phyloP scores from a whole-genome alignment of 192 early-diverging fungal species.

The Powellomyces hirtus region DNA sequence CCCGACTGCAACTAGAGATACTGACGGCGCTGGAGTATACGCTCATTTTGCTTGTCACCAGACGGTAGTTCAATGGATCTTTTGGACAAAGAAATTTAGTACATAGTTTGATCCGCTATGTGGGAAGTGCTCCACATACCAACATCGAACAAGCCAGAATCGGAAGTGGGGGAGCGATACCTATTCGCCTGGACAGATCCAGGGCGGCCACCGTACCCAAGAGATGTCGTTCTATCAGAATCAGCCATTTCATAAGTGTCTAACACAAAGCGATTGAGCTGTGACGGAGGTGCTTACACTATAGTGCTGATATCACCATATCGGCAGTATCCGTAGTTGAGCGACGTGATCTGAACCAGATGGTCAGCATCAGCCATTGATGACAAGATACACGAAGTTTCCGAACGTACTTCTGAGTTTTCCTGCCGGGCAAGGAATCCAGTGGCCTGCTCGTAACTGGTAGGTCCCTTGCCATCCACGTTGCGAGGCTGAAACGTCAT shows the following conservation, averaged over 20 bases:
- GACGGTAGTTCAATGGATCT: background rate
- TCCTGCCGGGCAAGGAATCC: background rate
- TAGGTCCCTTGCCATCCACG: background rate
- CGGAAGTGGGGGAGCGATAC: conserved; percentile 2
- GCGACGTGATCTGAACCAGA: background rate
- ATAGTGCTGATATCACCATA: background rate
- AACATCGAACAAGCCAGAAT: background rate
- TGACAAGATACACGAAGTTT: background rate
- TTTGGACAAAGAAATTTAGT: too few species aligned
- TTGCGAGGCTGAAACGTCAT: background rate
- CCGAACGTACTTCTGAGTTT: background rate
- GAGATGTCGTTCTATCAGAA: background rate
- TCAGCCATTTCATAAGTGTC: background rate
- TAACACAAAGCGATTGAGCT: background rate
- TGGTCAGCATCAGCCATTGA: too few species aligned
- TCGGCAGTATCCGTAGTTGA: background rate
- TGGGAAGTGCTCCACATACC: too few species aligned
- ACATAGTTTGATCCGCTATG: too few species aligned
- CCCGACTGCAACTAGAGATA: background rate
- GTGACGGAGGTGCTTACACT: background rate
- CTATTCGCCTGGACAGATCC: conserved; percentile 1
- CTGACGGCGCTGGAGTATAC: background rate
- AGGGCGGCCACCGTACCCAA: background rate
- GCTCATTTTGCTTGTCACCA: conserved; percentile 6
- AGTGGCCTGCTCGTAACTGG: background rate